Base-by-base conservation (phyloP, 345 rosid genomes). In the Boechera retrofracta region DNA sequence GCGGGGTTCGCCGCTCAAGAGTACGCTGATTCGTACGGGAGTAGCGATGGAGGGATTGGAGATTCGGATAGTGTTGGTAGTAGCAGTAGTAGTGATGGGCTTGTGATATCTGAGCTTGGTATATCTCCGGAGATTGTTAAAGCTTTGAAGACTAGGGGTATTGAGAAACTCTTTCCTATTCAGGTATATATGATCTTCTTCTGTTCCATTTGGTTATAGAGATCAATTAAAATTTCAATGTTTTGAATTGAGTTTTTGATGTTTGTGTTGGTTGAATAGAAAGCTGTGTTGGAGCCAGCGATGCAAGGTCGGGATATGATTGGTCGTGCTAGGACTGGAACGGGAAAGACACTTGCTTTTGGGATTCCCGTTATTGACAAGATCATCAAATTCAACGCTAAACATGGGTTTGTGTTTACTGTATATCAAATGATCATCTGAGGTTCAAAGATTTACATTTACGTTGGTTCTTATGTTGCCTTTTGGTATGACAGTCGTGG, bases 331-430 rank as follows among this genome's bases (percentile, higher is more conserved):
- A 88, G 92, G 81, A 93, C 98, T 0, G 98, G 99, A 79, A 96
- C 97, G 0, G 97, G 98, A 21, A 96, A 96, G 84, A 96, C 98
- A 2, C 97, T 96, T 74, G 97, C 99, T 63, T 96, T 96, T 69
- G 98, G 98, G 83, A 93, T 93, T 47, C 98, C 99, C 6, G 64
- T 93, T 21, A 64, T 96, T 32, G 97, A 96, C 78, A 86, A 83
- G 69, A 96, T 96, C 74, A 84, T 89, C 68, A 82, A 86, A 73
- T 93, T 41, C 84, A 96, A 93, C 63, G 87, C 86, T 29, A 86
- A 93, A 74, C 93, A 93, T 38, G 98, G 98, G 99, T 96, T 75
- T 26, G 60, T 63, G 54, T 58, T 49, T 47, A 55, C 33, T 5
- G 29, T 31, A 11, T 18, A 28, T 54, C 26, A 9, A 24, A 9